These are phyloP conservation scores for Aspergillus ostianus DNA, from an alignment of 495 filamentous ascomycete genomes.

Conservation along the genomic window DNA sequence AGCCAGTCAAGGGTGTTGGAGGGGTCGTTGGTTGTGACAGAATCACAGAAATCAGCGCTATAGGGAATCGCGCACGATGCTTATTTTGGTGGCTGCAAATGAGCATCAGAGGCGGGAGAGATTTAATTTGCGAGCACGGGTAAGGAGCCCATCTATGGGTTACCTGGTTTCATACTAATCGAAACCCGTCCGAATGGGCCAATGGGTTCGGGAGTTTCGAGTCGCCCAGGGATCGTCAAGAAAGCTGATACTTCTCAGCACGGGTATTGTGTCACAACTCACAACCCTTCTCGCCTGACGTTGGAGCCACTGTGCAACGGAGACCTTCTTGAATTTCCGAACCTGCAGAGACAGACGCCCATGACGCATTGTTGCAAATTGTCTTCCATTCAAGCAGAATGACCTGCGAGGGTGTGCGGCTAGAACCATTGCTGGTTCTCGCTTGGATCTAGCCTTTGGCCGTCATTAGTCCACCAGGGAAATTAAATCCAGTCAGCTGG, in stretches of 20 bases:
- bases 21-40: constrained; percentile 5
- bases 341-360: neutral
- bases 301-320: neutral
- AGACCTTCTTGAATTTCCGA: neutral
- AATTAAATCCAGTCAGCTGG: neutral
- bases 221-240: neutral
- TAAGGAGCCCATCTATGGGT: constrained; percentile 6
- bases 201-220: neutral
- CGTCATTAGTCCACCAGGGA: neutral
- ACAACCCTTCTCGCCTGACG: neutral
- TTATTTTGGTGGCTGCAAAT: constrained; percentile 33
- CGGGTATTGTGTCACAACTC: constrained; percentile 1
- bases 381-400: neutral
- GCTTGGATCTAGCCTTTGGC: neutral
- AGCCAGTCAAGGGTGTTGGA: constrained; percentile 7
- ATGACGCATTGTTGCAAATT: neutral
- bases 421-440: neutral
- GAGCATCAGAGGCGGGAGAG: constrained; percentile 23
- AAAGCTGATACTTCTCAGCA: neutral
- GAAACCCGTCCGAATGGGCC: neutral
- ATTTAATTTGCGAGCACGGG: constrained; percentile 18
- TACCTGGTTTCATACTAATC: neutral
- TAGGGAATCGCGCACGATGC: constrained; percentile 24
- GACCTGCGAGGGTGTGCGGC: neutral
- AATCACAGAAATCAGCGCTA: constrained; percentile 13